Evolutionary conservation across 176 grass and related monocot genomes (phyloP).

Genomic region (Coix lacrymajobi): DNA sequence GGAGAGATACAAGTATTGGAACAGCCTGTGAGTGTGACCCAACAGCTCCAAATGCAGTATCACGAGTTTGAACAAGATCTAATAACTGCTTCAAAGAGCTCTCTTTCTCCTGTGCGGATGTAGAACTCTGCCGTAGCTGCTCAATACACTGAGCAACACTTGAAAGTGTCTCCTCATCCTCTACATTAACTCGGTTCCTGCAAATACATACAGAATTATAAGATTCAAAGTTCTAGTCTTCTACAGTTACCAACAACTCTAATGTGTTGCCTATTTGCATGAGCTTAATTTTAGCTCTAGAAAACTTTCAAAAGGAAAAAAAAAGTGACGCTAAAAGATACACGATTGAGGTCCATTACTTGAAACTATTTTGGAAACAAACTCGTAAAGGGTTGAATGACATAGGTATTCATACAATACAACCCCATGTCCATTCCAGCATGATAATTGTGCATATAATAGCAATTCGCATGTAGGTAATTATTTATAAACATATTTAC

Average conservation of each 20-base stretch:
- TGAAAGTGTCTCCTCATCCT: constrained; percentile 92
- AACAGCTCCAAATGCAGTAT: constrained; percentile 84
- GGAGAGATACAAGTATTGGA: constrained; percentile 88
- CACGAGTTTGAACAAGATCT: constrained; percentile 91
- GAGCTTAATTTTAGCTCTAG: neutral
- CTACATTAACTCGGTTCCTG: constrained; percentile 66
- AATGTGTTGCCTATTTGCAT: neutral
- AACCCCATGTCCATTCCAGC: neutral
- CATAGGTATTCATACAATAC: neutral
- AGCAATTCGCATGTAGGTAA: neutral
- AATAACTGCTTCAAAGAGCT: constrained; percentile 79
- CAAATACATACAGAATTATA: constrained; percentile 26
- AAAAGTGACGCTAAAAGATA: neutral
- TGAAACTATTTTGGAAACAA: neutral
- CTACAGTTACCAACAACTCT: neutral
- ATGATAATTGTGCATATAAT: neutral
- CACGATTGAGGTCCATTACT: neutral
- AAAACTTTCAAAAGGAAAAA: neutral
- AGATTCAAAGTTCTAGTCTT: neutral
- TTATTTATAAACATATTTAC: constrained; percentile 9
- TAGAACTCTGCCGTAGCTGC: constrained; percentile 78
- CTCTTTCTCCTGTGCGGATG: constrained; percentile 75
- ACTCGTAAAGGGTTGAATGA: neutral
- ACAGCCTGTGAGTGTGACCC: constrained; percentile 80
- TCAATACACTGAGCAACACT: constrained; percentile 88